Evolutionary conservation across 148 eudicot species (phyloP).

Genomic region (Spergularia marina): DNA sequence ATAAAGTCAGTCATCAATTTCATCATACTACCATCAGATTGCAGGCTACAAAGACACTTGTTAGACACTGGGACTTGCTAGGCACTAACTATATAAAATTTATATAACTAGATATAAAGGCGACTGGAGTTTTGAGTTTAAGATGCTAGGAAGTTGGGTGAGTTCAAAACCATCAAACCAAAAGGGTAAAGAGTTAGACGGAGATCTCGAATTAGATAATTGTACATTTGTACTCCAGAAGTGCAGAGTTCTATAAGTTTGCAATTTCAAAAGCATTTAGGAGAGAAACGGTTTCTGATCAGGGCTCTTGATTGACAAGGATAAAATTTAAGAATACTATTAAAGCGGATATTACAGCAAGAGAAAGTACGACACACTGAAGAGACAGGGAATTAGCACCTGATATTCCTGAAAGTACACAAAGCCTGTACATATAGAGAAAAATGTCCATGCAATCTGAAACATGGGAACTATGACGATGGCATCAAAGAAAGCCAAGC

Average conservation of each 20-base stretch:
- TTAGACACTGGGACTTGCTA: background rate
- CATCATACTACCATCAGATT: constrained; percentile 2
- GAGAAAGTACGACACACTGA: constrained; percentile 9
- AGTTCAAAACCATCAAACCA: background rate
- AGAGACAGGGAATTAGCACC: constrained; percentile 41
- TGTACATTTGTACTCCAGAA: background rate
- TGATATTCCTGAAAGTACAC: constrained; percentile 95
- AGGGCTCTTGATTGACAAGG: background rate
- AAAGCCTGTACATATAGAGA: constrained; percentile 98
- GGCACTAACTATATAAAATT: background rate
- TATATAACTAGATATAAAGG: background rate
- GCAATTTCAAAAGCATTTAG: background rate
- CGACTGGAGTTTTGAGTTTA: background rate
- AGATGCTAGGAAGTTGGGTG: background rate
- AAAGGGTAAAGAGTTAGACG: background rate
- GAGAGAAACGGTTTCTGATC: background rate
- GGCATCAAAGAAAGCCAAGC: constrained; percentile 82
- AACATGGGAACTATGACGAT: constrained; percentile 97
- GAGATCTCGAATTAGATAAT: background rate
- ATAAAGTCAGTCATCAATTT: background rate
- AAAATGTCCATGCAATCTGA: constrained; percentile 97
- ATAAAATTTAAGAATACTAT: background rate
- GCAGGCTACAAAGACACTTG: background rate
- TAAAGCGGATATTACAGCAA: background rate
- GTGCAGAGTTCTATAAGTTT: background rate